Evolutionary conservation across 345 rosid genomes (phyloP), one percentile per base, ranked within the genome.

Genomic region (Bruguiera parviflora): DNA sequence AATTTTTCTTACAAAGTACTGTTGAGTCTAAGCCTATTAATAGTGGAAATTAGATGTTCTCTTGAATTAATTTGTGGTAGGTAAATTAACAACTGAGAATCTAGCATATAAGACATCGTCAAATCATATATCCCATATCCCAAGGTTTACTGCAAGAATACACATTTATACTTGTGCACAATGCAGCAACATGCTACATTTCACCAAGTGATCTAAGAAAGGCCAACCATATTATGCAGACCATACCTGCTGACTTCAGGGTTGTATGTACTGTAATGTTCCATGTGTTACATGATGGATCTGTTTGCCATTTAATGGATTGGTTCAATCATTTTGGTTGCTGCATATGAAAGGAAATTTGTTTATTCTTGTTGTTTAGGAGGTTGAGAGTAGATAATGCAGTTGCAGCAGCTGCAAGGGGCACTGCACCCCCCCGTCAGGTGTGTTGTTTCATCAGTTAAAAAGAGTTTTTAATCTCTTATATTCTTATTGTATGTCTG

Each of bases 401-500:
- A 51, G 78, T 74, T 67, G 77, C 80, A 65, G 75, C 78, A 7
- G 70, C 70, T 71, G 75, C 71, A 35, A 79, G 67, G 66, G 63
- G 58, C 61, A 64, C 70, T 64, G 78, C 78, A 32, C 79, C 77
- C 21, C 78, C 24, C 49, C 75, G 76, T 61, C 89, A 87, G 88
- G 98, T 86, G 59, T 24, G 13, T 62, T 39, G 43, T 35, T 57
- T 56, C 57, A 67, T 27, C 57, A 58, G 47, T 39, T 61, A 53
- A 32, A 53, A 32, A 39, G 49, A 46, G 63, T 55, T 21, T 6
- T 59, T 62, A 51, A 6, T 56, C 15, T 32, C 32, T 39, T 21
- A 39, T 51, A 39, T 75, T 66, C 13, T 64, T 37, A 22, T 28
- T 53, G 20, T 68, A 43, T 18, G 35, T n/a, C 31, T 47, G 46